Base-by-base conservation (phyloP, 371 early-diverging fungal genomes). In the Thermomucor indicae-seudaticae region DNA sequence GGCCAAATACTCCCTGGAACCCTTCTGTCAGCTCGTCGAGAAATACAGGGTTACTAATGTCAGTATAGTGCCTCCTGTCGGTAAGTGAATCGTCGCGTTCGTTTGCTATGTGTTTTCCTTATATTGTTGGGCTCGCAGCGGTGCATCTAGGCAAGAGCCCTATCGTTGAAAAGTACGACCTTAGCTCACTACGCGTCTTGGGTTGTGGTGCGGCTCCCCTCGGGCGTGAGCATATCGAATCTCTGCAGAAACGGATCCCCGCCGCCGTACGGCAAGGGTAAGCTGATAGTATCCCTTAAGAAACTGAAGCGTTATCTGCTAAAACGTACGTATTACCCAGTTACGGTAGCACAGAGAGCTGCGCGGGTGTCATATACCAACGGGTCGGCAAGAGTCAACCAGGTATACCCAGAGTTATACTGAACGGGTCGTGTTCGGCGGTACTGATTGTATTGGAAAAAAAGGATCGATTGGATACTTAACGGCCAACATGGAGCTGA, bases 151-250 rank as follows among this genome's bases (percentile, higher is more conserved):
- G 78, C 4, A 86, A 88, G 54, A 60, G 70, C 43, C 87, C 91
- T 23, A 57, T 79, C 30, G 88, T 89, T 10, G 66, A 70, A n/a
- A 60, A 85, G 7, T 88, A 78, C 54, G 78, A 90, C 50, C 53
- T 92, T 28, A 66, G 80, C 1, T 74, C 83, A 12, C 58, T 94
- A 12, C 51, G 76, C n/a, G 59, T 62, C 27, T 48, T 91, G 6
- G 56, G 80, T 12, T 84, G 83, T 45, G 94, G 89, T 29, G 97
- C 93, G 14, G 94, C 95, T 2, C 94, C 94, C 7, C 66, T 95
- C 2, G 67, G 82, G 14, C 60, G 65, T 34, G 85, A 84, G 31
- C 67, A 88, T 6, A 69, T 79, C 28, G 56, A 72, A 25, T 61
- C 67, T 12, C 60, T 86, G 24, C 62, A 75, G 20, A 48, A 61